These are phyloP conservation scores for Paramecium sexaurelia DNA, from an alignment of 73 alveolate genomes.

Conservation along the genomic window DNA sequence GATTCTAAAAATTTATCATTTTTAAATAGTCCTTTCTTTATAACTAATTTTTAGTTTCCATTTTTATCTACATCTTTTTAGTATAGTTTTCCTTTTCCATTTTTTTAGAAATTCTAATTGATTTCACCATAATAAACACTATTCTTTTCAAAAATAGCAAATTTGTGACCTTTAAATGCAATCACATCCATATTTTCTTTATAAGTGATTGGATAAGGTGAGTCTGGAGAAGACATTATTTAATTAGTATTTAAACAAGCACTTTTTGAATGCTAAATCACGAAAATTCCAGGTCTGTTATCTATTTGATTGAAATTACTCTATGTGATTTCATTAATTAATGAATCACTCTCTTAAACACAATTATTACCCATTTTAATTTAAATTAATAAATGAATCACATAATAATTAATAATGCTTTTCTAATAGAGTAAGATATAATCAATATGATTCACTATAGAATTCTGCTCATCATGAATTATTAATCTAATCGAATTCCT, in stretches of 20 bases:
- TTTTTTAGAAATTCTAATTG: background rate
- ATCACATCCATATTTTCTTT: background rate
- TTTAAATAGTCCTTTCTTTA: background rate
- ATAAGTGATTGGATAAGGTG: background rate
- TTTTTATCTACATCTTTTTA: background rate
- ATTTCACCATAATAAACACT: slow-evolving; percentile 4
- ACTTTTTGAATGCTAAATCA: background rate
- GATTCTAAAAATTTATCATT: background rate
- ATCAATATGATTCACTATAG: background rate
- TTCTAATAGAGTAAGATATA: background rate
- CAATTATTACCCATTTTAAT: background rate
- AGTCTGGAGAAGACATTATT: background rate
- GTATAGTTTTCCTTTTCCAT: background rate
- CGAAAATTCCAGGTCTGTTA: background rate
- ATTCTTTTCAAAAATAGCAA: background rate
- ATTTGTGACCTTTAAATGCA: background rate
- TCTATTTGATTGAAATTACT: background rate
- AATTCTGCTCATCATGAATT: background rate
- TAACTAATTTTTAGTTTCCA: background rate
- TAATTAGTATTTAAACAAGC: background rate
- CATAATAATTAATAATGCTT: background rate
- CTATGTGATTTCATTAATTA: background rate
- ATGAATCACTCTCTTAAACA: slow-evolving; percentile 27
- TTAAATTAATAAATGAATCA: background rate
- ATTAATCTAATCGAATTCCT: background rate